phyloP scores from a whole-genome alignment of 2,329 filamentous ascomycete genomes.

The Ophiostoma australiae region DNA sequence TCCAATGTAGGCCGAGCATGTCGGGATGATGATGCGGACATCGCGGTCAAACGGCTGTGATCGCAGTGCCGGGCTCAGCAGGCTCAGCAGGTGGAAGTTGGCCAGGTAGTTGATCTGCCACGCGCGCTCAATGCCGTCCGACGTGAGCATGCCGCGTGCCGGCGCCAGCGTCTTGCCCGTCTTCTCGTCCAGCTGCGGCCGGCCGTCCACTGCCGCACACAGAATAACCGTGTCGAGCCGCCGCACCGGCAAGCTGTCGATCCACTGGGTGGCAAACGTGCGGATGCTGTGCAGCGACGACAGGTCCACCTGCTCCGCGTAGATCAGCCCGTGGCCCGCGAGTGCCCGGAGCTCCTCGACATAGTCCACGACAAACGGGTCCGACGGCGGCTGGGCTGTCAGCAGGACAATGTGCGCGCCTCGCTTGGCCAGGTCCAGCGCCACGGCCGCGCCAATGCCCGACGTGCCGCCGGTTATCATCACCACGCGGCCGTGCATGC shows the following conservation, averaged over 20 bases:
- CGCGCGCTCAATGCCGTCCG: constrained; percentile 77
- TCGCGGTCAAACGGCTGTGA: constrained; percentile 92
- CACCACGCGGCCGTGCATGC: constrained; percentile 89
- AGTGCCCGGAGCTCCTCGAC: constrained; percentile 77
- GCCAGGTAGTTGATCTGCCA: constrained; percentile 95
- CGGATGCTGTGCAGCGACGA: constrained; percentile 84
- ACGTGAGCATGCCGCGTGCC: constrained; percentile 50
- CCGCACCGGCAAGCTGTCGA: constrained; percentile 87
- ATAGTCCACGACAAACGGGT: constrained; percentile 87
- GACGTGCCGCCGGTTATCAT: constrained; percentile 94
- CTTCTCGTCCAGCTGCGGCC: constrained; percentile 43
- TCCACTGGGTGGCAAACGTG: constrained; percentile 93
- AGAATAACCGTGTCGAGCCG: constrained; percentile 87
- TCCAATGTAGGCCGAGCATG: constrained; percentile 82
- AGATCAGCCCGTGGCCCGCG: constrained; percentile 81
- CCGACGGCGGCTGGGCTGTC: constrained; percentile 72
- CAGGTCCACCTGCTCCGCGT: constrained; percentile 91
- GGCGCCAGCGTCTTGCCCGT: constrained; percentile 14
- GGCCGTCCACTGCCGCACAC: constrained; percentile 56
- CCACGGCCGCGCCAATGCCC: constrained; percentile 77
- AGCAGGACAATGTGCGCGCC: constrained; percentile 90
- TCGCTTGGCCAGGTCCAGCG: constrained; percentile 66
- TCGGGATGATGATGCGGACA: constrained; percentile 79
- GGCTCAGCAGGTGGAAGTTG: constrained; percentile 90
- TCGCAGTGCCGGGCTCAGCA: constrained; percentile 82